Evolutionary conservation across 208 protist genomes (phyloP).

Genomic region (Herpetomonas samuelpessoai): DNA sequence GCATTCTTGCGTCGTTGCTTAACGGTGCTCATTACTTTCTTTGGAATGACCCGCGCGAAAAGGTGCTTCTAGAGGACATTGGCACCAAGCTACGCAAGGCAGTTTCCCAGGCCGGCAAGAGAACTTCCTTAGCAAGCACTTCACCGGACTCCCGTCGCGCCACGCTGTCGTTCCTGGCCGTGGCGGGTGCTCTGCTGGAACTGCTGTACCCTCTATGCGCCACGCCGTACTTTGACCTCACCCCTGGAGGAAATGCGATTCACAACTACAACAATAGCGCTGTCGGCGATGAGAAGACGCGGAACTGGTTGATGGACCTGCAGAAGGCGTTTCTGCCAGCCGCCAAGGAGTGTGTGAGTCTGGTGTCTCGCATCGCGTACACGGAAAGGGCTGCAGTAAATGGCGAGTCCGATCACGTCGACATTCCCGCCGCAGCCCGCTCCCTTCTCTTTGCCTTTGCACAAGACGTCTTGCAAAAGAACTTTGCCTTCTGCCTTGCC

Average conservation of each 20-base stretch:
- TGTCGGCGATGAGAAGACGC: conserved; percentile 1
- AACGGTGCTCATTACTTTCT: conserved; percentile 40
- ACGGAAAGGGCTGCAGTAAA: neutral
- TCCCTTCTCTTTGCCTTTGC: conserved; percentile 66
- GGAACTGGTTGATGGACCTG: conserved; percentile 15
- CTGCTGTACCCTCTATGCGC: conserved; percentile 62
- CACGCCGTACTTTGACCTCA: conserved; percentile 23
- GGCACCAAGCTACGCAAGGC: conserved; percentile 16
- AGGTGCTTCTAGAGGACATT: conserved; percentile 22
- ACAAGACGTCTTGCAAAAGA: conserved; percentile 87
- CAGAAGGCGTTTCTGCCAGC: conserved; percentile 42
- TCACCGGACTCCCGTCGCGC: neutral
- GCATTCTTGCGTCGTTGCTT: conserved; percentile 37
- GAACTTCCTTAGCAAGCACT: no score
- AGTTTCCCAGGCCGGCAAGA: neutral
- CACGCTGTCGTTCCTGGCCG: conserved; percentile 5
- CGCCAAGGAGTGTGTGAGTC: conserved; percentile 25
- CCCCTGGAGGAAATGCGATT: neutral
- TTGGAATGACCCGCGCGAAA: conserved; percentile 38
- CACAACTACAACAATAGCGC: conserved; percentile 1
- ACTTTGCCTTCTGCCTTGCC: conserved; percentile 64
- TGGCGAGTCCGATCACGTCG: conserved; percentile 12
- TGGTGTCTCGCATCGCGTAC: conserved; percentile 15
- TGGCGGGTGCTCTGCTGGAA: conserved; percentile 44
- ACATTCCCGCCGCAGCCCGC: conserved; percentile 13